These are phyloP conservation scores for Aspergillus felis DNA, from an alignment of 2,329 filamentous ascomycete genomes.

Conservation along the genomic window DNA sequence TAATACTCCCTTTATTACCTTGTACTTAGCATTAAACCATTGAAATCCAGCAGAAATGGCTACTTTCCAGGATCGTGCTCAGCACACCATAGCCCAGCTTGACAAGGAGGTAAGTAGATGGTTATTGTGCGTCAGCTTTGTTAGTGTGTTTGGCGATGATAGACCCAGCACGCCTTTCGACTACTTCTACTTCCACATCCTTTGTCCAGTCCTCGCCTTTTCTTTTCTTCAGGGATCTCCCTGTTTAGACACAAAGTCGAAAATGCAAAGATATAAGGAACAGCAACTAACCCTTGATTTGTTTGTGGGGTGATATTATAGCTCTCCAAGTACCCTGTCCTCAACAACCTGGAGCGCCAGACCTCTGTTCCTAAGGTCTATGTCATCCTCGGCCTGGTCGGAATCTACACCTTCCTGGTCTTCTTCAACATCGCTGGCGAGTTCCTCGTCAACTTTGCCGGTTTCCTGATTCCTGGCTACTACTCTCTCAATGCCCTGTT, in stretches of 20 bases:
- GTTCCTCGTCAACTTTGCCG: slow-evolving; percentile 65
- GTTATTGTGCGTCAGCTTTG: slow-evolving; percentile 21
- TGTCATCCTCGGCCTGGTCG: slow-evolving; percentile 59
- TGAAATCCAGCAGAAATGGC: slow-evolving; percentile 27
- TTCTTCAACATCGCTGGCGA: slow-evolving; percentile 69
- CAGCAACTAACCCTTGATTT: not conserved
- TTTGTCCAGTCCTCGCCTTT: not conserved
- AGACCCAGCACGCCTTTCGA: not conserved
- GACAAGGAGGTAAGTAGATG: slow-evolving; percentile 59
- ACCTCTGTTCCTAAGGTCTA: slow-evolving; percentile 67
- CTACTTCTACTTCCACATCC: not conserved
- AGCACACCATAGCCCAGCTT: slow-evolving; percentile 63
- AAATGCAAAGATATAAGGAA: not conserved
- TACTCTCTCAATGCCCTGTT: slow-evolving; percentile 64
- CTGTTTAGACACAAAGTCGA: not conserved
- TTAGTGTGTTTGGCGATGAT: slow-evolving; percentile 12
- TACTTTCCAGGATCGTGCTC: slow-evolving; percentile 59
- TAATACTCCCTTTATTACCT: not conserved
- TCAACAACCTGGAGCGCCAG: slow-evolving; percentile 67
- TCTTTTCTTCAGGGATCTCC: slow-evolving; percentile 1
- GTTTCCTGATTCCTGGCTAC: slow-evolving; percentile 63
- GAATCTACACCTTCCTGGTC: slow-evolving; percentile 66
- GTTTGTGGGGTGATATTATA: slow-evolving; percentile 26
- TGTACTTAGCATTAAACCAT: slow-evolving; percentile 1
- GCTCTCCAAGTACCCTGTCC: slow-evolving; percentile 64